Conservation (phyloP, 2,329 filamentous ascomycete species). For the Penicillium rolfsii region DNA sequence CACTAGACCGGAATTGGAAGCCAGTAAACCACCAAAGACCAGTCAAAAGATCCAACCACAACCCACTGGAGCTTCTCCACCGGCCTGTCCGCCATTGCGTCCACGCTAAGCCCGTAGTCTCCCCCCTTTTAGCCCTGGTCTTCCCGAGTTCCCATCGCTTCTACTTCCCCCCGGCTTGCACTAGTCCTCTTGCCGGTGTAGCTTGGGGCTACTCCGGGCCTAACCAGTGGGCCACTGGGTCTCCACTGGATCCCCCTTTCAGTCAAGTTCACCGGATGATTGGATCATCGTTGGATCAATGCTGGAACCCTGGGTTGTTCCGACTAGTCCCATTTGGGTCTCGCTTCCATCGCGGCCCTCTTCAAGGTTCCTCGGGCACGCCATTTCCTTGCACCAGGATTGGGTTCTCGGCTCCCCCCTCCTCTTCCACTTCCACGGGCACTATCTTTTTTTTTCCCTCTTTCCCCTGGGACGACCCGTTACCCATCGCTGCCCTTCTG, state of each 20-base stretch:
- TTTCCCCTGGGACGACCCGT: conserved; percentile 19
- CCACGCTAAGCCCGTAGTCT: conserved; percentile 27
- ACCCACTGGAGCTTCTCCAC: conserved; percentile 19
- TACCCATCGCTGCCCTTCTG: conserved; percentile 20
- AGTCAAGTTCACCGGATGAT: not conserved
- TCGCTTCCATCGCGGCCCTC: conserved; percentile 21
- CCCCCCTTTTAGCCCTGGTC: conserved; percentile 28
- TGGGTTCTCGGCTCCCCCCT: conserved; percentile 15
- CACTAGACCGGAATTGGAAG: conserved; percentile 10
- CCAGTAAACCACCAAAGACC: not conserved
- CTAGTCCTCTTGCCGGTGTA: conserved; percentile 41
- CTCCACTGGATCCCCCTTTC: conserved; percentile 6
- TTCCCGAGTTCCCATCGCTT: conserved; percentile 35
- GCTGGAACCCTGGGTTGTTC: not conserved
- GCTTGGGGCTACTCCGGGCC: conserved; percentile 26
- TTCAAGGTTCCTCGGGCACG: conserved; percentile 41
- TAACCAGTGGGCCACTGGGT: conserved; percentile 11
- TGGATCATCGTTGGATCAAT: conserved; percentile 7
- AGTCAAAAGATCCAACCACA: not conserved
- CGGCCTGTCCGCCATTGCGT: conserved; percentile 8
- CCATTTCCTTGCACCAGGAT: conserved; percentile 28
- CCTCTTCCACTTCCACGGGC: not conserved
- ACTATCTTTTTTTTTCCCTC: not conserved
- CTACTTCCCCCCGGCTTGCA: conserved; percentile 40
- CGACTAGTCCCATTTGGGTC: conserved; percentile 15